These are phyloP conservation scores for Carex parvula DNA, from an alignment of 176 grass and related monocot species.

Conservation along the genomic window DNA sequence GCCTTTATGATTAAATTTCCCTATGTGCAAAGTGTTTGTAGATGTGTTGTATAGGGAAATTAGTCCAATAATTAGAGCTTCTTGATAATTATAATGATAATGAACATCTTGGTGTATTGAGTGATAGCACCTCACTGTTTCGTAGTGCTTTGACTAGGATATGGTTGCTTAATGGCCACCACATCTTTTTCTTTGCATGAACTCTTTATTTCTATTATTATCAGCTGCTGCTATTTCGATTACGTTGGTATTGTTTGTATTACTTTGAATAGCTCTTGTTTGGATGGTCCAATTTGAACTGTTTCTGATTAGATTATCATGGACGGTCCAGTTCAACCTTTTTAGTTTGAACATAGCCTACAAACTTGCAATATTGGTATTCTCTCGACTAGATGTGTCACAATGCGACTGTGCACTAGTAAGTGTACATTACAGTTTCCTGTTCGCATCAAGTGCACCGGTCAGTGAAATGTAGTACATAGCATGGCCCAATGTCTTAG, in stretches of 20 bases:
- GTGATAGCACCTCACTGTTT: conserved; percentile 92
- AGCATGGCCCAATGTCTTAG: background rate
- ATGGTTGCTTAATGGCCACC: background rate
- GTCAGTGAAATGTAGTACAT: background rate
- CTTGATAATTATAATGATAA: conserved; percentile 14
- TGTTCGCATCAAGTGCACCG: too few species aligned
- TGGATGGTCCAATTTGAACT: background rate
- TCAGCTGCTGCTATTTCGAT: background rate
- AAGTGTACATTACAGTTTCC: too few species aligned
- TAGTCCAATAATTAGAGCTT: conserved; percentile 5
- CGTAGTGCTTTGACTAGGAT: conserved; percentile 20
- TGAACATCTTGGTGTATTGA: conserved; percentile 44
- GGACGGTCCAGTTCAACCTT: background rate
- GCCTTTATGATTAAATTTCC: background rate
- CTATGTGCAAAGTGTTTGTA: background rate
- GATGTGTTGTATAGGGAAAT: background rate
- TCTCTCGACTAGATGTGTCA: too few species aligned
- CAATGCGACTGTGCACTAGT: too few species aligned
- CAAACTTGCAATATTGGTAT: too few species aligned
- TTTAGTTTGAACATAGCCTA: background rate
- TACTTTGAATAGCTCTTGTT: background rate
- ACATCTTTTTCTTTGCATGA: background rate
- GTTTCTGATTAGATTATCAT: background rate
- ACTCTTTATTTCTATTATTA: background rate
- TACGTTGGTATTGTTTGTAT: background rate